A percentile compares a stretch with the other conserved stretches of the same genome.
Evolutionary conservation across 345 rosid species (phyloP).

Genomic region (Eucalyptus tenuipes): DNA sequence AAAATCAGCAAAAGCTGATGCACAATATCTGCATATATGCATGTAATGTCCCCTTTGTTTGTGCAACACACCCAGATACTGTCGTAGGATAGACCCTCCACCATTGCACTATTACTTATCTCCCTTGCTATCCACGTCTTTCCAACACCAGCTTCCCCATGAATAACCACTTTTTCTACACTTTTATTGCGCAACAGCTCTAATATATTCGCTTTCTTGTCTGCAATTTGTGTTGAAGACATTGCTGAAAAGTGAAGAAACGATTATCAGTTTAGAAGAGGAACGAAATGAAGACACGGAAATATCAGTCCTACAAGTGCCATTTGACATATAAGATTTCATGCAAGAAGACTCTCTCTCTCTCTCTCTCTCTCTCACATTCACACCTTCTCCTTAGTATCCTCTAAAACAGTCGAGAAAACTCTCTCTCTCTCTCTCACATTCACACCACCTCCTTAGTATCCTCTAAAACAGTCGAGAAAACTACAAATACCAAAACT

Average conservation of each 20-base stretch:
- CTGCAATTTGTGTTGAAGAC: background rate
- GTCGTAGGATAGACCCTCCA: background rate
- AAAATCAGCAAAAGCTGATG: slow-evolving; percentile 13
- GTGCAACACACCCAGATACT: slow-evolving; percentile 23
- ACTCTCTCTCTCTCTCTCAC: background rate
- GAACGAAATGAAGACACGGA: background rate
- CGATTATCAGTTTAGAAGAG: background rate
- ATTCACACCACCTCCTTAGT: background rate
- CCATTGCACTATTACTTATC: background rate
- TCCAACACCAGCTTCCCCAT: slow-evolving; percentile 28
- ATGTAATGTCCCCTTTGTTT: background rate
- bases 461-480: no score
- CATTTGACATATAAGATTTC: no score
- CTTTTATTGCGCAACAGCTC: background rate
- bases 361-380: no score
- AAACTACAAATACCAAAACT: no score
- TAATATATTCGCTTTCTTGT: background rate
- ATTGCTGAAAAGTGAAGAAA: background rate
- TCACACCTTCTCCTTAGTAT: no score
- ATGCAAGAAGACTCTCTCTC: no score
- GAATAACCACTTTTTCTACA: background rate
- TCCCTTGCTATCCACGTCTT: slow-evolving; percentile 38
- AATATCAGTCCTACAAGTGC: no score
- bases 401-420: no score
- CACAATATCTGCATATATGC: slow-evolving; percentile 18